Evolutionary conservation across 306 rosid species (phyloP).

Genomic region (Cajanus cajan): DNA sequence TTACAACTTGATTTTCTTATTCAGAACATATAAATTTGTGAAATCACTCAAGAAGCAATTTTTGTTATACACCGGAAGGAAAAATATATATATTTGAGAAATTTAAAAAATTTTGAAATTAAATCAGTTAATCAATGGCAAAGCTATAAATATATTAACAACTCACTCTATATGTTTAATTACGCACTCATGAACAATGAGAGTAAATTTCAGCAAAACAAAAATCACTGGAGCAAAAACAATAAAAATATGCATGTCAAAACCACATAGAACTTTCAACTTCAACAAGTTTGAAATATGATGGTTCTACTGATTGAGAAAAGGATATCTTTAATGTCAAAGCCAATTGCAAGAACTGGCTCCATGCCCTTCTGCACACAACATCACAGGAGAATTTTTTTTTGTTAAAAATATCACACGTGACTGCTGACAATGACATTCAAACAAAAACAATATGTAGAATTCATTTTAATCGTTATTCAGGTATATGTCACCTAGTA

Average conservation of each 20-base stretch:
- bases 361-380: slow-evolving; percentile 73
- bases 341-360: slow-evolving; percentile 84
- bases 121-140: neutral
- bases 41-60: neutral
- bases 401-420: slow-evolving; percentile 9
- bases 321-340: slow-evolving; percentile 92
- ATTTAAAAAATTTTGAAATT: neutral
- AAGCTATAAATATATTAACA: neutral
- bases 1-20: neutral
- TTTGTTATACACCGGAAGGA: neutral
- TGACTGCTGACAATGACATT: slow-evolving; percentile 12
- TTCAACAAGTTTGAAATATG: slow-evolving; percentile 8
- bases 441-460: neutral
- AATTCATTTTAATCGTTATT: neutral
- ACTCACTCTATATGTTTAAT: neutral
- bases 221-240: too few species aligned
- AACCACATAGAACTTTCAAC: slow-evolving; percentile 4
- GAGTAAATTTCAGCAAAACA: neutral
- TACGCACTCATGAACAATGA: neutral
- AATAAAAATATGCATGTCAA: slow-evolving; percentile 8
- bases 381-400: slow-evolving; percentile 22
- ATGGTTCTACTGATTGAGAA: slow-evolving; percentile 23
- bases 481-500: neutral
- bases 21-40: neutral
- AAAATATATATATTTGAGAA: neutral